Evolutionary conservation across 176 grass and related monocot species (phyloP), one percentile per base, ranked within the genome.

Genomic region (Sorghum bicolor): DNA sequence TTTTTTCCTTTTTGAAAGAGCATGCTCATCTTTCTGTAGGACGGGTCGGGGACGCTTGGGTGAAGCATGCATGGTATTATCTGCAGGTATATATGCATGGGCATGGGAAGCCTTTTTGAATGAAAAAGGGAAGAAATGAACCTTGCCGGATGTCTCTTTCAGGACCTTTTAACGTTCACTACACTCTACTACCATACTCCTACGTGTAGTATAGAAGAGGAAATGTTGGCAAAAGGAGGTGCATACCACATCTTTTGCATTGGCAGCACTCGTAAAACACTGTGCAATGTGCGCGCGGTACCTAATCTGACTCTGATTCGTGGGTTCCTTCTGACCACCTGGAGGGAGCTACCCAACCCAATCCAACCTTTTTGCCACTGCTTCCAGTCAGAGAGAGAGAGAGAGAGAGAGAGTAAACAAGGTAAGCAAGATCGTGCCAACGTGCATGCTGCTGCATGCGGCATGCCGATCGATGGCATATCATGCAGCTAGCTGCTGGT

Each of bases 221-320:
- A 80, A 74, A 34, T 80, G 69, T 80, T 86, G 77, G 77, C 32
- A 44, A 86, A 80, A 80, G 61, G 69, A 74, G 69, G 77, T n/a
- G 53, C 53, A 57, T n/a, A 41, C 0, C 12, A n/a, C 9, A 55
- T 55, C 20, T 55, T 55, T 55, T 55, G 52, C 52, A 22, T 55
- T 22, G 22, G 50, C 50, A 36, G 29, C 15, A 64, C 28, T 62
- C 28, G 39, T 64, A 63, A 10, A 10, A 14, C 1, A 76, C 11
- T 16, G 31, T 48, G 7, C 43, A 11, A 12, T 3, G 5, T 4
- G 22, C 11, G 38, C 11, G 38, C 1, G 1, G 2, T 41, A 25
- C 67, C 19, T 39, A 26, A 44, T 44, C 70, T 73, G 26, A 48
- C 20, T 48, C 53, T 57, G 50, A 53, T 70, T 41, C 22, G 0